Evolutionary conservation across 192 early-diverging fungal genomes (phyloP).

Genomic region (Coemansia interrupta): DNA sequence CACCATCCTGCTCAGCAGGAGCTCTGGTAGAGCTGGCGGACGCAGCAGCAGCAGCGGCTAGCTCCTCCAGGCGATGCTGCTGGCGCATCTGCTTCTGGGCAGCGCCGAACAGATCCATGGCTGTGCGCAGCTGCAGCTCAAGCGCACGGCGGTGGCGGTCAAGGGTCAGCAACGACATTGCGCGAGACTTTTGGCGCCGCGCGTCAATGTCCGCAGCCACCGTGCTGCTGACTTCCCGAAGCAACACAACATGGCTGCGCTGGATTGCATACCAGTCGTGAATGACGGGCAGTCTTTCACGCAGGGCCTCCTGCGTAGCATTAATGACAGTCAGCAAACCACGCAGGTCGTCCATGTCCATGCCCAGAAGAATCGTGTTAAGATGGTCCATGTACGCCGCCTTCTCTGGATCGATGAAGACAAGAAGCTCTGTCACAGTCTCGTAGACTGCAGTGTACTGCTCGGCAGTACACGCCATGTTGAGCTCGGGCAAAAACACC

Average conservation of each 20-base stretch:
- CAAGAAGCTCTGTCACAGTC: slow-evolving; percentile 72
- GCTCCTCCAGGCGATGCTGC: slow-evolving; percentile 10
- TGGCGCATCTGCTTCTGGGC: slow-evolving; percentile 48
- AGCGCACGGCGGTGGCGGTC: slow-evolving; percentile 42
- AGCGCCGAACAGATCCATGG: slow-evolving; percentile 50
- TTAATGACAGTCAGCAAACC: slow-evolving; percentile 47
- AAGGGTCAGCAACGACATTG: slow-evolving; percentile 37
- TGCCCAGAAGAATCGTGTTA: slow-evolving; percentile 73
- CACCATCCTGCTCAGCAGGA: neutral
- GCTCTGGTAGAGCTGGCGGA: neutral
- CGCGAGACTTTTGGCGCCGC: slow-evolving; percentile 20
- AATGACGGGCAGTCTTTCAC: slow-evolving; percentile 46
- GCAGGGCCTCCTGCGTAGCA: slow-evolving; percentile 44
- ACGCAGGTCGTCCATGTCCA: slow-evolving; percentile 70
- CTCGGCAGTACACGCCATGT: slow-evolving; percentile 67
- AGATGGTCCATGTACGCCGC: slow-evolving; percentile 68
- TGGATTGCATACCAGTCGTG: slow-evolving; percentile 50
- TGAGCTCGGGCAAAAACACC: slow-evolving; percentile 72
- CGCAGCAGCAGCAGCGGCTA: neutral
- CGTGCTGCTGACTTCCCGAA: slow-evolving; percentile 19
- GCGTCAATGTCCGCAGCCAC: slow-evolving; percentile 7
- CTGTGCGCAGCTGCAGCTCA: slow-evolving; percentile 50
- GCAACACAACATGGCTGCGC: slow-evolving; percentile 26
- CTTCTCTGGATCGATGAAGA: slow-evolving; percentile 78
- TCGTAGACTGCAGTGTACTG: slow-evolving; percentile 74